Conservation (phyloP, 345 rosid species). For the Sisymbrium irio region DNA sequence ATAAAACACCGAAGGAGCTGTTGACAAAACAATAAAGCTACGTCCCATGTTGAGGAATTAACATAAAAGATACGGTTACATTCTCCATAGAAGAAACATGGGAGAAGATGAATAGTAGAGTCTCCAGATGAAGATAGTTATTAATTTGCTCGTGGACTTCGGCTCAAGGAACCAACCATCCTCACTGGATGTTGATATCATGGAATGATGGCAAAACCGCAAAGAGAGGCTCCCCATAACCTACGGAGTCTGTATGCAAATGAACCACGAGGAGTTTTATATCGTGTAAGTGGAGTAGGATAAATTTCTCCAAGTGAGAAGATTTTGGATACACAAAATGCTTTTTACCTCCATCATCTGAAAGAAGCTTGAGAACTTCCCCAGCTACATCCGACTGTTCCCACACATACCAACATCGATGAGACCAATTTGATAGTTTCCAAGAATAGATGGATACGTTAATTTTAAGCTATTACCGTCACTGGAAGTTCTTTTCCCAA, state of each 20-base stretch:
- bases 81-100: background rate
- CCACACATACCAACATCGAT: constrained; percentile 24
- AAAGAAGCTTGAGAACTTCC: constrained; percentile 78
- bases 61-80: background rate
- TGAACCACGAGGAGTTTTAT: background rate
- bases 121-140: background rate
- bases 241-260: constrained; percentile 62
- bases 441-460: constrained; percentile 3
- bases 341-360: constrained; percentile 72
- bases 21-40: background rate
- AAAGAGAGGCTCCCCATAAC: constrained; percentile 82
- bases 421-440: background rate
- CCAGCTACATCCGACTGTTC: constrained; percentile 92
- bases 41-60: background rate
- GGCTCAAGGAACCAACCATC: background rate
- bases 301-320: background rate
- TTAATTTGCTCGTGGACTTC: background rate
- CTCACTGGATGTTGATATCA: constrained; percentile 42
- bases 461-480: constrained; percentile 50
- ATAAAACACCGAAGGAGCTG: background rate
- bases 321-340: background rate
- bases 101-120: constrained; percentile 17
- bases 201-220: constrained; percentile 88
- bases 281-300: background rate
- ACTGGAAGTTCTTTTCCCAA: constrained; percentile 78